These are phyloP conservation scores for Penicillium sp. DNA, from an alignment of 2,329 filamentous ascomycete species.

Conservation along the genomic window DNA sequence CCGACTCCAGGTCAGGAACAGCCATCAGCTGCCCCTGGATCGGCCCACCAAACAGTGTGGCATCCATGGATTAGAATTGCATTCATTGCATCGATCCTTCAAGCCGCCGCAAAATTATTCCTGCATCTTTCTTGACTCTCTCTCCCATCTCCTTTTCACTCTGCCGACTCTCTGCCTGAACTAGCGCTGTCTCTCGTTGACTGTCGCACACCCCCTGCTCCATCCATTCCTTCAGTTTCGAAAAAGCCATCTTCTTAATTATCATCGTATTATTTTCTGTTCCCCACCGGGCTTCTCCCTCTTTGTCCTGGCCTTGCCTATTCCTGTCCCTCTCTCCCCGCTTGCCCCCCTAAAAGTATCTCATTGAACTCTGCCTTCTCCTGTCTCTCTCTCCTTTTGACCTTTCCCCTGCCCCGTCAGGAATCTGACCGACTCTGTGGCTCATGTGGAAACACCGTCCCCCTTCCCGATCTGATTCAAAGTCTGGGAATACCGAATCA, in stretches of 20 bases:
- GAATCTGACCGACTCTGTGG: constrained; percentile 20
- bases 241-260: constrained; percentile 5
- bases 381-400: constrained; percentile 20
- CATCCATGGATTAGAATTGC: constrained; percentile 6
- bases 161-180: not conserved
- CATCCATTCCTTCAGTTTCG: constrained; percentile 16
- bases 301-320: constrained; percentile 9
- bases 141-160: not conserved
- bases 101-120: not conserved
- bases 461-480: constrained; percentile 46
- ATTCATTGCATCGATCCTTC: constrained; percentile 7
- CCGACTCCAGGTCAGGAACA: no score
- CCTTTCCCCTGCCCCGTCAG: constrained; percentile 21
- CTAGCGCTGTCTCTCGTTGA: constrained; percentile 10
- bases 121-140: not conserved
- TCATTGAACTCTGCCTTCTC: constrained; percentile 12
- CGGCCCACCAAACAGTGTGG: constrained; percentile 3
- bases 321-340: constrained; percentile 17
- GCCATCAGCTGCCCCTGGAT: not conserved
- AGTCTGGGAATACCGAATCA: constrained; percentile 42
- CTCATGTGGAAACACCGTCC: constrained; percentile 49
- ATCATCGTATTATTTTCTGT: constrained; percentile 3
- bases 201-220: constrained; percentile 3
- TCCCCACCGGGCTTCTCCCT: constrained; percentile 12
- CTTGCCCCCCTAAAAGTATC: constrained; percentile 14